Evolutionary conservation across 495 filamentous ascomycete genomes (phyloP), one percentile per base, ranked within the genome.

Genomic region (Collariella sp.): DNA sequence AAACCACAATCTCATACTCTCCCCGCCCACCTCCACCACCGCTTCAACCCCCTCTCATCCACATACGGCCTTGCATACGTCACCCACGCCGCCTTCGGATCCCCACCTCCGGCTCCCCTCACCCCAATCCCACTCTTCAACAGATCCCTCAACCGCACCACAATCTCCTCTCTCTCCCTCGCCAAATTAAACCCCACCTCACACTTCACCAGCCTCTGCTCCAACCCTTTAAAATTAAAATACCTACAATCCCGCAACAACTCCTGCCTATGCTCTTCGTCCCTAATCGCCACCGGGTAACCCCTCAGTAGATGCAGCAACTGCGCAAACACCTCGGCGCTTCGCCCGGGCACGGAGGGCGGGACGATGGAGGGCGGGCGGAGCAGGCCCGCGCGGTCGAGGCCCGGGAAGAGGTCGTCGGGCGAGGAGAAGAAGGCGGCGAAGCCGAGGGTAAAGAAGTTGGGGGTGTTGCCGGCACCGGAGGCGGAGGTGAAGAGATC

Each of bases 401-500:
- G 79, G 2, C 93, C 93, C 0, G 91, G 91, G 62, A 96, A 96
- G 40, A 89, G 78, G 60, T 95, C 84, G 22, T 79, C 72, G 2
- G 87, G 87, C 1, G 82, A 82, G 23, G 83, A 81, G 71, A 96
- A 94, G 75, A 95, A 95, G 63, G 89, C 81, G 11, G 84, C 84
- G 64, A 96, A 95, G 47, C 91, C 91, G 7, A 98, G 79, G 6
- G 89, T 83, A 74, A 98, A 98, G 79, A 91, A 98, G 69, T 98
- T 98, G 6, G 89, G 90, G 26, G 82, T 83, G 68, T 98, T 89
- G 5, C 93, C 91, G 11, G 87, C 88, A 22, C 76, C 74, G 11
- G 42, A 33, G 26, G 26, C 26, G 26, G 26, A 18, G 38, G 82
- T 84, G 70, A 98, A 95, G 54, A 95, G 78, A 59, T 95, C 89